Conservation (phyloP, 2,329 filamentous ascomycete species). For the Scedosporium dehoogii region DNA sequence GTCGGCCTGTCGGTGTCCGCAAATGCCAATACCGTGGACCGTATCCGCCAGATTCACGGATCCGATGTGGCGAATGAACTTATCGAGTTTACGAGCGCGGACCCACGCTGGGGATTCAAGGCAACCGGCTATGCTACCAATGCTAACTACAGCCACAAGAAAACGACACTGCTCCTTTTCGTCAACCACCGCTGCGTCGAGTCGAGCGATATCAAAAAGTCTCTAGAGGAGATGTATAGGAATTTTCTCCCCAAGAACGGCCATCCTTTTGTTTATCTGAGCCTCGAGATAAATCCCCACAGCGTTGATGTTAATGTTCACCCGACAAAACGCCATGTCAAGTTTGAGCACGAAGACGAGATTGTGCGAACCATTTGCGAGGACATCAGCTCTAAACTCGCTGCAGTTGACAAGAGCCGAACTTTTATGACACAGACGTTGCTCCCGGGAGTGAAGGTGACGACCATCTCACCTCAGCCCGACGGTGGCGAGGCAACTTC, state of each 20-base stretch:
- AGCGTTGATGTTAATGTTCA: conserved; percentile 96
- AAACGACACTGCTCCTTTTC: conserved; percentile 78
- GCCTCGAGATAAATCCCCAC: conserved; percentile 82
- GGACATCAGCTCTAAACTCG: conserved; percentile 66
- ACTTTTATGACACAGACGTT: conserved; percentile 92
- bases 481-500: conserved; percentile 18
- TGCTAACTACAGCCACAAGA: conserved; percentile 90
- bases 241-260: conserved; percentile 85
- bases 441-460: conserved; percentile 52
- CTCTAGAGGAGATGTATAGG: conserved; percentile 81
- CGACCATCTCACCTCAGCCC: conserved; percentile 10
- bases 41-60: conserved; percentile 86
- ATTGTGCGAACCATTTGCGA: conserved; percentile 81
- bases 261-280: conserved; percentile 89
- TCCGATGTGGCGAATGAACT: conserved; percentile 79
- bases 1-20: conserved; percentile 72
- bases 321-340: conserved; percentile 92
- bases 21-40: conserved; percentile 62
- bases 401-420: conserved; percentile 83
- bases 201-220: conserved; percentile 77
- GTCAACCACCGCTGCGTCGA: conserved; percentile 96
- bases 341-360: conserved; percentile 95
- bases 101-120: conserved; percentile 74
- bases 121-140: conserved; percentile 77
- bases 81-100: conserved; percentile 61